Evolutionary conservation across 768 basidiomycete genomes (phyloP).

Genomic region (Mycena maculata): DNA sequence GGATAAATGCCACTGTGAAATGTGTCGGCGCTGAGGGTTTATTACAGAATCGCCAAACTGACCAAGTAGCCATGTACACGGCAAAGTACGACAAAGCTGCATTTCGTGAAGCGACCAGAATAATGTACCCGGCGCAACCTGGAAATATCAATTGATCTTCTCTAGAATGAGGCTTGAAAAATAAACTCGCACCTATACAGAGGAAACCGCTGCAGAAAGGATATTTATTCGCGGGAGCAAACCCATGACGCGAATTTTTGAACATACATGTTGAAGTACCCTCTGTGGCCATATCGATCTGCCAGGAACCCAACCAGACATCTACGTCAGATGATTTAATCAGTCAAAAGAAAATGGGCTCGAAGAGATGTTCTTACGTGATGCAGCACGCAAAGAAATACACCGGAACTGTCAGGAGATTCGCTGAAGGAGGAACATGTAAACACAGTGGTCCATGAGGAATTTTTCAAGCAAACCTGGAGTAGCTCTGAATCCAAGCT

Average conservation of each 20-base stretch:
- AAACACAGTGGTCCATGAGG: too few relatives aligned
- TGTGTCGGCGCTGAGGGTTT: conserved; percentile 6
- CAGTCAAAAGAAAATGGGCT: background rate
- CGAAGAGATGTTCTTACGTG: conserved; percentile 54
- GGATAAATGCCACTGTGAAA: conserved; percentile 76
- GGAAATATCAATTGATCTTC: background rate
- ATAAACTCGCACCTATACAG: conserved; percentile 15
- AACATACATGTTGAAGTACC: conserved; percentile 71
- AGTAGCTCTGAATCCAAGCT: conserved; percentile 65
- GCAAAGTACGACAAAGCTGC: conserved; percentile 78
- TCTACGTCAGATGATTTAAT: background rate
- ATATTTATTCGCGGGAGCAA: background rate
- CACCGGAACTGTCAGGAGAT: conserved; percentile 82
- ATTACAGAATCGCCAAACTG: conserved; percentile 35
- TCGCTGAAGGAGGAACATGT: conserved; percentile 51
- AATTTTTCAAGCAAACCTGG: conserved; percentile 32
- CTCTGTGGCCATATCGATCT: conserved; percentile 70
- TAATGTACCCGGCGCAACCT: conserved; percentile 76
- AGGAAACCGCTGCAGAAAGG: conserved; percentile 39
- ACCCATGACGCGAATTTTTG: conserved; percentile 13
- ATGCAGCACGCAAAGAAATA: conserved; percentile 75
- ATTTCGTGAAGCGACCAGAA: conserved; percentile 71
- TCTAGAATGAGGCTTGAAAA: background rate
- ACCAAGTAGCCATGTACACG: conserved; percentile 78
- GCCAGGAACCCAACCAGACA: conserved; percentile 68